Base-by-base conservation (phyloP, 768 basidiomycete species). In the Sistotremastrum suecicum region DNA sequence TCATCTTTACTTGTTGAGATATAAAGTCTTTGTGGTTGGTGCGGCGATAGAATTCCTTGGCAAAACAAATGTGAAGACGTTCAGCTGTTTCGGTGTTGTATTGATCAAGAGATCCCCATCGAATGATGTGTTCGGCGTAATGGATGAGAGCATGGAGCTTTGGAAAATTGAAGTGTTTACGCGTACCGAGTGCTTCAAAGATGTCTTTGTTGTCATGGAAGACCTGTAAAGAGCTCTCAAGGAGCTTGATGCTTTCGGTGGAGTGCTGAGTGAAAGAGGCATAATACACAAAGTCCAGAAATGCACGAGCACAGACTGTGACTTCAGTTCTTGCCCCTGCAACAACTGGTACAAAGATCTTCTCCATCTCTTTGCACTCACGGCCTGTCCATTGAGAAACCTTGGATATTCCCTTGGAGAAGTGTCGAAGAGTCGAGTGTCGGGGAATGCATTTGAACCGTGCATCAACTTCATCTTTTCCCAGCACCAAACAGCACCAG, bases 31-130 rank as follows among this genome's bases (percentile, higher is more conserved):
- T 48, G n/a, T 50, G 46, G 48, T 60, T 62, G 4, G 49, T 53
- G 3, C 56, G 54, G 1, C 53, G 37, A 48, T 61, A 63, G 1
- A 44, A 54, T 1, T 52, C 36, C 49, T 72, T 72, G 1, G 66
- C 64, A 39, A 57, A 61, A 51, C 70, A 59, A 41, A 70, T 71
- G 44, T 72, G 71, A 0, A 72, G 57, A 0, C 60, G 59, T 51
- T 61, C 50, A 48, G 58, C 31, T 42, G 54, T 36, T 46, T 64
- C 62, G 1, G 60, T 63, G 45, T 49, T 59, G 50, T 40, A 56
- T 28, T 40, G n/a, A n/a, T n/a, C n/a, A n/a, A n/a, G n/a, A n/a
- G n/a, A n/a, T n/a, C n/a, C 44, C 28, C 35, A 31, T 8, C 10
- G n/a, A n/a, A n/a, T n/a, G n/a, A 63, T 46, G 53, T 63, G 63